phyloP scores from a whole-genome alignment of 495 filamentous ascomycete genomes.

The Penicillium psychrofluorescens region DNA sequence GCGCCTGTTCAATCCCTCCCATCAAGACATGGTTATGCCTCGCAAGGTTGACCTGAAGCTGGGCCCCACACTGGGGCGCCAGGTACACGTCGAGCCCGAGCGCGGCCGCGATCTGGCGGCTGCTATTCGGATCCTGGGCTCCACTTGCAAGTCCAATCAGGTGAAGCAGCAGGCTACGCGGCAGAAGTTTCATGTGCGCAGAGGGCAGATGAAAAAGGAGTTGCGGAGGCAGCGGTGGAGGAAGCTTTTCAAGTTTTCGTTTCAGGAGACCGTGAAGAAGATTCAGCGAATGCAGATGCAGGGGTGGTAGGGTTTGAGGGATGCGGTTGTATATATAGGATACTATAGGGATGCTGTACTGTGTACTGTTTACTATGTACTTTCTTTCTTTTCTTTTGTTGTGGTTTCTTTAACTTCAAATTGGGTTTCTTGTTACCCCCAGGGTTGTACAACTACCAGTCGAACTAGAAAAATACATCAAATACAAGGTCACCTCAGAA shows the following conservation, averaged over 20 bases:
- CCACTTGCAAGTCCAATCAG: conserved; percentile 17
- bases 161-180: conserved; percentile 13
- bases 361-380: background rate
- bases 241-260: conserved; percentile 38
- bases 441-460: background rate
- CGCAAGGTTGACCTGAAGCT: conserved; percentile 31
- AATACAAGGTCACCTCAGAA: too few relatives aligned
- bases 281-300: conserved; percentile 40
- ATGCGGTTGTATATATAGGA: background rate
- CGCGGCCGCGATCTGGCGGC: conserved; percentile 23
- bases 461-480: background rate
- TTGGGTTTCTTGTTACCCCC: background rate
- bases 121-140: conserved; percentile 22
- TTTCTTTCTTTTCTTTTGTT: conserved; percentile 1
- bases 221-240: conserved; percentile 29
- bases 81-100: conserved; percentile 31
- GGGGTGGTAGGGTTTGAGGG: conserved; percentile 26
- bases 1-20: conserved; percentile 1
- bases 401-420: conserved; percentile 1
- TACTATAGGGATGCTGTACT: background rate
- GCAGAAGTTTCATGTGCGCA: conserved; percentile 32
- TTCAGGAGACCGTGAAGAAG: conserved; percentile 31
- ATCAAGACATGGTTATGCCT: background rate
- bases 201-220: conserved; percentile 32
- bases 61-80: conserved; percentile 34